phyloP scores from a whole-genome alignment of 2,329 filamentous ascomycete species.

The Colletotrichum tofieldiae region DNA sequence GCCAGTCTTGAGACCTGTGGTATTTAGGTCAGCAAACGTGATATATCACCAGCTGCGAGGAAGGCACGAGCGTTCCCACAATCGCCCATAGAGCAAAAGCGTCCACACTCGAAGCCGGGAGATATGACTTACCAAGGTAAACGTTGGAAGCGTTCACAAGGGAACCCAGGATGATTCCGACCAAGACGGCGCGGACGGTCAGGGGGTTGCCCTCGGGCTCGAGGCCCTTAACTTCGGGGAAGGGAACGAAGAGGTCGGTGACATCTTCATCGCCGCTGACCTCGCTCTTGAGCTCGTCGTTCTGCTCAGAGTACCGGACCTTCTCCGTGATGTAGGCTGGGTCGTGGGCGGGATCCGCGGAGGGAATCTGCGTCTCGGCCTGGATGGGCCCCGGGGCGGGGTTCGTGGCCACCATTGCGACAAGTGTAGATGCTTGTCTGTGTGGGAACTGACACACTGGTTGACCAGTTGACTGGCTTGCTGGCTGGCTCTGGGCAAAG shows the following conservation, averaged over 20 bases:
- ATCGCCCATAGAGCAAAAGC: neutral
- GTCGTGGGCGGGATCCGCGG: conserved; percentile 29
- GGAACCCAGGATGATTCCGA: conserved; percentile 70
- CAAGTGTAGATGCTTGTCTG: conserved; percentile 16
- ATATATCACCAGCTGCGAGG: neutral
- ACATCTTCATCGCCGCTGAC: conserved; percentile 49
- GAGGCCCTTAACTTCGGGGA: conserved; percentile 59
- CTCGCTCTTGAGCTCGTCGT: conserved; percentile 41
- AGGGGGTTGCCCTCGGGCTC: conserved; percentile 64
- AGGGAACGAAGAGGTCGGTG: conserved; percentile 58
- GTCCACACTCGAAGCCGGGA: neutral
- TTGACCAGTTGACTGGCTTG: conserved; percentile 20
- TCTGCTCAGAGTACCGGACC: conserved; percentile 29
- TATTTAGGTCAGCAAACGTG: neutral
- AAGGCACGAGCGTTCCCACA: neutral
- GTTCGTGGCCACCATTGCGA: conserved; percentile 29
- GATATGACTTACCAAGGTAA: conserved; percentile 64
- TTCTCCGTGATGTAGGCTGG: conserved; percentile 28
- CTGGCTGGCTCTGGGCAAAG: conserved; percentile 31
- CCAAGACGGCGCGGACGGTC: conserved; percentile 68
- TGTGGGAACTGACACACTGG: conserved; percentile 5
- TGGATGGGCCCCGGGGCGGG: conserved; percentile 30
- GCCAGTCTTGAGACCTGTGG: conserved; percentile 64
- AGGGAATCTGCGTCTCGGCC: conserved; percentile 32
- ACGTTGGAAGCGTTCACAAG: conserved; percentile 75